Base-by-base conservation (phyloP, 495 filamentous ascomycete species). In the Penicillium paxilli region DNA sequence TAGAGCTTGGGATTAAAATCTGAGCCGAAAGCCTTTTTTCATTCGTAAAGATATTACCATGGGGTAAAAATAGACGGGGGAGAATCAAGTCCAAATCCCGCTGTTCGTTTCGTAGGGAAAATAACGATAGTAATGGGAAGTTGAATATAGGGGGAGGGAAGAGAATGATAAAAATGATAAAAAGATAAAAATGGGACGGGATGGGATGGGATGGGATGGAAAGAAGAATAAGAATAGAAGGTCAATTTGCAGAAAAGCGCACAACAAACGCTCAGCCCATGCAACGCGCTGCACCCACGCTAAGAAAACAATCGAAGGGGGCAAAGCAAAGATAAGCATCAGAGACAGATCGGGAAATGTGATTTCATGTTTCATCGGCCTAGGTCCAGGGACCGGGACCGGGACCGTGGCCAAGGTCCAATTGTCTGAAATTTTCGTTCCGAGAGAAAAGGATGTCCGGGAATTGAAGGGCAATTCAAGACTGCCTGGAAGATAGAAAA, bases 281-380 rank as follows among this genome's bases (percentile, higher is more conserved):
- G 67, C 65, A 66, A 63, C 63, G 57, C 59, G 51, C 55, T 66
- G 57, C 57, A 58, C 51, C 56, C 48, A 70, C 63, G 69, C 67
- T 68, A 68, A 67, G 56, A 62, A 66, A 56, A 63, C 49, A 53
- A 42, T 22, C 19, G 11, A 24, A 11, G 40, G 45, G 30, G 52
- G 55, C 26, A 52, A 55, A 42, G 33, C 17, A 30, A 44, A 19
- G 32, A 37, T 23, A 42, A 21, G 33, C 33, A 37, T 23, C 17
- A 42, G 12, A 11, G 19, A 21, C 20, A 16, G 12, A 8, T 42
- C 10, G 11, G 20, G 19, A 22, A 9, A n/a, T 42, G n/a, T 24
- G 8, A 20, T 21, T 11, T 42, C 19, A 23, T 42, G 19, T 42
- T 42, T 23, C 19, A 42, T 42, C 23, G 14, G 40, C 40, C 33